A percentile compares a stretch with the other conserved stretches of the same genome.
Conservation (phyloP, 495 filamentous ascomycete genomes). For the Tuber magnatum region DNA sequence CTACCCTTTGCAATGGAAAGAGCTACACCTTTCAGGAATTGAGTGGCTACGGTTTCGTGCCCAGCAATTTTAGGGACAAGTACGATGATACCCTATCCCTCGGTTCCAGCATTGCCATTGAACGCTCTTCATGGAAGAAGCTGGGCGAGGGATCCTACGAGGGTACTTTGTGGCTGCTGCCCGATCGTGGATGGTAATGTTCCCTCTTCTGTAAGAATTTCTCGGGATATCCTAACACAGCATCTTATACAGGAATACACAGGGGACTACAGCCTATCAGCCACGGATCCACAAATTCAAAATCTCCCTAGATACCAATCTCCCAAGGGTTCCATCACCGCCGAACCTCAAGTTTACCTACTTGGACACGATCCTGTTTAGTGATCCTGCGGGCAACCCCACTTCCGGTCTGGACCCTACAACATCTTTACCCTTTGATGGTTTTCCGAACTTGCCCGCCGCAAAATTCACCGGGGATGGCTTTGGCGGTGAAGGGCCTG, state of each 20-base stretch:
- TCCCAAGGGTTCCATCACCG: constrained; percentile 53
- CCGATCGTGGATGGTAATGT: constrained; percentile 64
- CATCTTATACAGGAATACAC: constrained; percentile 51
- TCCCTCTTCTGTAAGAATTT: not conserved
- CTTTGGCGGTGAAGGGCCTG: constrained; percentile 57
- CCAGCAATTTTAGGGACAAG: constrained; percentile 57
- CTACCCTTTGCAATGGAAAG: constrained; percentile 56
- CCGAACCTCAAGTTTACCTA: constrained; percentile 64
- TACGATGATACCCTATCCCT: constrained; percentile 67
- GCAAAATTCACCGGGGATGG: constrained; percentile 65
- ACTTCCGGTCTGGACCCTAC: constrained; percentile 68
- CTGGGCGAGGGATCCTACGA: constrained; percentile 50
- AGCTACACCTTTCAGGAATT: constrained; percentile 61
- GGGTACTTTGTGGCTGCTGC: constrained; percentile 58
- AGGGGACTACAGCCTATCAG: constrained; percentile 69
- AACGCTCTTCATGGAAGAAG: constrained; percentile 58
- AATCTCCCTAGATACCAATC: constrained; percentile 51
- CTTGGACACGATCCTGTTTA: constrained; percentile 60
- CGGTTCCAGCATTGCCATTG: constrained; percentile 61
- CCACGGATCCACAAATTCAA: constrained; percentile 65
- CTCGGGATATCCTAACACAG: not conserved
- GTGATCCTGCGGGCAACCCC: constrained; percentile 59
- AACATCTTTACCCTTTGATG: constrained; percentile 48
- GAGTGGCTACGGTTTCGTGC: constrained; percentile 62
- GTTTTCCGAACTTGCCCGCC: constrained; percentile 59